Percentiles rank a stretch among this genome's conserved stretches.
These are phyloP conservation scores for Nicotiana noctiflora DNA, from an alignment of 257 asterid species.

Conservation along the genomic window DNA sequence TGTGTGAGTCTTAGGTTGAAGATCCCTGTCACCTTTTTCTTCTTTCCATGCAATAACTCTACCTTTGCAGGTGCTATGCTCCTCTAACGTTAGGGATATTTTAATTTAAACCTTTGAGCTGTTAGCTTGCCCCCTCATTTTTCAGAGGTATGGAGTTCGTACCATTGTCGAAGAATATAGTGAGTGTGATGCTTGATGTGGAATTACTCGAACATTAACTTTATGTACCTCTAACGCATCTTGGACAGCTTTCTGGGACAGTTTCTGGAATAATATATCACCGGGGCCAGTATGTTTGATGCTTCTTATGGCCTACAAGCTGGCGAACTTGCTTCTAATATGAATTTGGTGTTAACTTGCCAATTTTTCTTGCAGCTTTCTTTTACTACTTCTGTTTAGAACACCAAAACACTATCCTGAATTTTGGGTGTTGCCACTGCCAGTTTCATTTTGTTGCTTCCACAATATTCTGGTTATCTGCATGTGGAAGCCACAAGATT, in stretches of 20 bases:
- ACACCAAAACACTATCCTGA: neutral
- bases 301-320: conserved; percentile 15
- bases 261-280: conserved; percentile 10
- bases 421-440: conserved; percentile 9
- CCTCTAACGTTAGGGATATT: conserved; percentile 20
- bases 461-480: neutral
- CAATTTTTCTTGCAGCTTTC: conserved; percentile 9
- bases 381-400: neutral
- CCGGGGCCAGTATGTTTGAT: neutral
- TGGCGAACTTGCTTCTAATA: conserved; percentile 10
- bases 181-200: conserved; percentile 12
- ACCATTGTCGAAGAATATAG: neutral
- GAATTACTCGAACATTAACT: neutral
- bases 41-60: conserved; percentile 6
- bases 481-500: conserved; percentile 4
- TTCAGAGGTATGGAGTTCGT: conserved; percentile 25
- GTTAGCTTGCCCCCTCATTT: conserved; percentile 5
- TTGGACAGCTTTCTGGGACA: conserved; percentile 4
- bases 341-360: neutral
- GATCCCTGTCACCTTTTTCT: neutral
- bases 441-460: conserved; percentile 23
- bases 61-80: conserved; percentile 24
- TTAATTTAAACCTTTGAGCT: conserved; percentile 6
- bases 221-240: conserved; percentile 9
- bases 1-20: neutral